Conservation (phyloP, 2,329 filamentous ascomycete genomes). For the Thelonectria blattea region DNA sequence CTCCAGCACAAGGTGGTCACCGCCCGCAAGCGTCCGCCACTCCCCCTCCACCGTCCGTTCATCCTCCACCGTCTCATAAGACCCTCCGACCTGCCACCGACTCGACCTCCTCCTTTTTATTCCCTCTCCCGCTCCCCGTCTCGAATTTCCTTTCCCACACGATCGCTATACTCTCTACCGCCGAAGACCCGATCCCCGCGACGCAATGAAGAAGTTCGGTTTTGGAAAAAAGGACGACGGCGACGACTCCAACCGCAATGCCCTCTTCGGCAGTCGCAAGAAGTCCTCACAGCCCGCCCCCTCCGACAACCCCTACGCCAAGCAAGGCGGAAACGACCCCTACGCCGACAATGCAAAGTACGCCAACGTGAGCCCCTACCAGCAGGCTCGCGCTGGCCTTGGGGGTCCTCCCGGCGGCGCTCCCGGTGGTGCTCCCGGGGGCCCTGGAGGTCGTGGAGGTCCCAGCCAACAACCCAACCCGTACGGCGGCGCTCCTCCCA, state of each 20-base stretch:
- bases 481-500: slow-evolving; percentile 33
- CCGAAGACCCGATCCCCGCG: background rate
- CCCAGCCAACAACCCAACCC: slow-evolving; percentile 36
- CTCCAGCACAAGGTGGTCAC: slow-evolving; percentile 20
- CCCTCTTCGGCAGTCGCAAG: slow-evolving; percentile 59
- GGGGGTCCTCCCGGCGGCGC: slow-evolving; percentile 38
- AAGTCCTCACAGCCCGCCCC: slow-evolving; percentile 53
- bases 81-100: slow-evolving; percentile 20
- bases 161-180: background rate
- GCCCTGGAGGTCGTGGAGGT: slow-evolving; percentile 37
- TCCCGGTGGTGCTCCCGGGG: slow-evolving; percentile 43
- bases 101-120: slow-evolving; percentile 5
- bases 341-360: slow-evolving; percentile 58
- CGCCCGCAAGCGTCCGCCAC: slow-evolving; percentile 32
- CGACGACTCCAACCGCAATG: slow-evolving; percentile 55
- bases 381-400: slow-evolving; percentile 49
- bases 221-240: slow-evolving; percentile 62
- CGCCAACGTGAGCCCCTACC: slow-evolving; percentile 53
- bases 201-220: slow-evolving; percentile 64
- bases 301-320: slow-evolving; percentile 64
- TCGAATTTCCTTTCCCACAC: background rate
- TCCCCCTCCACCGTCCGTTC: slow-evolving; percentile 23
- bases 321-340: slow-evolving; percentile 56
- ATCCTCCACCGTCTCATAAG: slow-evolving; percentile 29
- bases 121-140: slow-evolving; percentile 26